Percentiles rank a stretch among this genome's conserved stretches.
phyloP scores from a whole-genome alignment of 2,329 filamentous ascomycete genomes.

The Falciphora oryzae region DNA sequence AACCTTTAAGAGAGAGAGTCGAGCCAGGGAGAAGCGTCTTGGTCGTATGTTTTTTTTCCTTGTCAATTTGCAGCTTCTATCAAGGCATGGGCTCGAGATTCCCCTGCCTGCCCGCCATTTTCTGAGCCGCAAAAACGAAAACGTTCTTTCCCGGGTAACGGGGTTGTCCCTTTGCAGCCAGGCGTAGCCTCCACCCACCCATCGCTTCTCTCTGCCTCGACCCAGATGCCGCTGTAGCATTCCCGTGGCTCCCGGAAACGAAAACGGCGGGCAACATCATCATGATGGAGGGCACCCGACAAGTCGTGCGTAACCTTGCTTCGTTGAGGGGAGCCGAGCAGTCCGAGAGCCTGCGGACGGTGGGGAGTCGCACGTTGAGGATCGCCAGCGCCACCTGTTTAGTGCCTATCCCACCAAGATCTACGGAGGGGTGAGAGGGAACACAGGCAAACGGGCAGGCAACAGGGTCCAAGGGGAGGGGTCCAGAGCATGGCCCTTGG shows the following conservation, averaged over 20 bases:
- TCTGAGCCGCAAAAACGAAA: background rate
- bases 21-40: no score
- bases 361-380: background rate
- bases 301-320: background rate
- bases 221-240: background rate
- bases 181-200: background rate
- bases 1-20: background rate
- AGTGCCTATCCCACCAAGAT: background rate
- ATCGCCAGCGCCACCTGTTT: background rate
- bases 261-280: no score
- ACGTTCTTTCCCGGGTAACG: background rate
- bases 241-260: no score
- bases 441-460: background rate
- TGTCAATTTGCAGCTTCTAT: no score
- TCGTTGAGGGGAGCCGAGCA: background rate
- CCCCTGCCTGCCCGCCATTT: no score
- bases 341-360: background rate
- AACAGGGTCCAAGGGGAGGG: background rate
- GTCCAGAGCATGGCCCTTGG: no score
- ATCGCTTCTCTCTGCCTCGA: background rate
- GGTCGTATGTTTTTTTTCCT: no score
- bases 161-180: background rate
- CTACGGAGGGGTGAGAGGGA: background rate
- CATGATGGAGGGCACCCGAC: background rate
- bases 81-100: no score